A percentile compares a stretch with the other conserved stretches of the same genome.
phyloP scores from a whole-genome alignment of 2,329 filamentous ascomycete species.

The Calonectria multiphialidica region DNA sequence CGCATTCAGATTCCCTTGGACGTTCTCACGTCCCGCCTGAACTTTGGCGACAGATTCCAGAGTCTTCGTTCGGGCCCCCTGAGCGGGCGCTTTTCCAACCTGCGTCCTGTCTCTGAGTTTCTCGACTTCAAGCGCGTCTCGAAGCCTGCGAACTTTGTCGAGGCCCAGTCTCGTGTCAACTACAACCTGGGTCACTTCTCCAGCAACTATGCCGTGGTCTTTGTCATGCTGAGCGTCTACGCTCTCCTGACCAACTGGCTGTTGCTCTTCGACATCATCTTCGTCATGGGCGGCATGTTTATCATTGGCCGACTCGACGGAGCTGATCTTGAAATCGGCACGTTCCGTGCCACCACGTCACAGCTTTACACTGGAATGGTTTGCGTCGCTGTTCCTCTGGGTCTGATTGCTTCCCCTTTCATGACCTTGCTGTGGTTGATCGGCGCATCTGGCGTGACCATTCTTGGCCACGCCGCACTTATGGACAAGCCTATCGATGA shows the following conservation, averaged over 20 bases:
- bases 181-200: constrained; percentile 98
- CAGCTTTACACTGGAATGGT: constrained; percentile 94
- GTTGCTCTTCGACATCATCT: constrained; percentile 91
- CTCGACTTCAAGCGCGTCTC: constrained; percentile 95
- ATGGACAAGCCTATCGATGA: constrained; percentile 99
- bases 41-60: constrained; percentile 86
- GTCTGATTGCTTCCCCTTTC: constrained; percentile 87
- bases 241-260: constrained; percentile 88
- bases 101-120: constrained; percentile 93
- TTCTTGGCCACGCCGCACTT: constrained; percentile 93
- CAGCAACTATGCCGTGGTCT: constrained; percentile 96
- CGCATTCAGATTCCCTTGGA: constrained; percentile 95
- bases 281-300: constrained; percentile 89
- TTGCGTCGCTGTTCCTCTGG: constrained; percentile 85
- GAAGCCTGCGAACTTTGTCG: constrained; percentile 91
- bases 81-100: constrained; percentile 87
- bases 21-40: constrained; percentile 89
- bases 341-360: constrained; percentile 84
- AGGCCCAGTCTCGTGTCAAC: constrained; percentile 92
- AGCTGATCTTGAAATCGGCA: constrained; percentile 87
- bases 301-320: constrained; percentile 92
- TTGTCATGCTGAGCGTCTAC: constrained; percentile 96
- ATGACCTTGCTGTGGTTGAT: constrained; percentile 93
- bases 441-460: constrained; percentile 92
- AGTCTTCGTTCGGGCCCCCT: constrained; percentile 84